Conservation (phyloP, 306 rosid genomes). For the Lagenaria siceraria region DNA sequence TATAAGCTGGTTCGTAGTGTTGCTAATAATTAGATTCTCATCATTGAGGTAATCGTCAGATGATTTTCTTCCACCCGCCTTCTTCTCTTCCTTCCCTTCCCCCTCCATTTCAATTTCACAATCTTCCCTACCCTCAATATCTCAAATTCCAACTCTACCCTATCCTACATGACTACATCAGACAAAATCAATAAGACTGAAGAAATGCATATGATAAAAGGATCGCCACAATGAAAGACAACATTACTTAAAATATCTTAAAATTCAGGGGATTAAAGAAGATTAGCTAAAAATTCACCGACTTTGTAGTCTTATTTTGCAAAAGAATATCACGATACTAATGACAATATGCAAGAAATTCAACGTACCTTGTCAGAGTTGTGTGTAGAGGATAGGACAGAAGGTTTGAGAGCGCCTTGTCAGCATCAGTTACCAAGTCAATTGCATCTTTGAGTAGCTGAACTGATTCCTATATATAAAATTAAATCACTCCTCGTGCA, state of each 20-base stretch:
- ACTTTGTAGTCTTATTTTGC: neutral
- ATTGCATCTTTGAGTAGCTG: constrained; percentile 83
- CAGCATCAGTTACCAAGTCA: constrained; percentile 71
- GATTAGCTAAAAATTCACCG: neutral
- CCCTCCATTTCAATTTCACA: neutral
- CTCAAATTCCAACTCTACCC: neutral
- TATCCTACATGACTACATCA: neutral
- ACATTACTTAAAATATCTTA: neutral
- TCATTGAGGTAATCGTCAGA: neutral
- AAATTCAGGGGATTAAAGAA: neutral
- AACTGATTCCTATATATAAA: constrained; percentile 51
- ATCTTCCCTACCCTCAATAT: neutral
- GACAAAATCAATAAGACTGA: neutral
- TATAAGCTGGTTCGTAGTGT: neutral
- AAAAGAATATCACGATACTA: neutral
- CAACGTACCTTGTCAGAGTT: constrained; percentile 51
- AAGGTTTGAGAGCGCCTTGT: constrained; percentile 58
- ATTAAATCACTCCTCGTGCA: neutral
- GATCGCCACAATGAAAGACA: neutral
- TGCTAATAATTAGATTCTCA: neutral
- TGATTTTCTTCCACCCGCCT: neutral
- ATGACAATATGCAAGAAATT: neutral
- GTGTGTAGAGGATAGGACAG: constrained; percentile 68
- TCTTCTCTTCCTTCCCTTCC: neutral
- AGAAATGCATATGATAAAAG: neutral